phyloP scores from a whole-genome alignment of 768 basidiomycete species.

The Serendipita sp. region DNA sequence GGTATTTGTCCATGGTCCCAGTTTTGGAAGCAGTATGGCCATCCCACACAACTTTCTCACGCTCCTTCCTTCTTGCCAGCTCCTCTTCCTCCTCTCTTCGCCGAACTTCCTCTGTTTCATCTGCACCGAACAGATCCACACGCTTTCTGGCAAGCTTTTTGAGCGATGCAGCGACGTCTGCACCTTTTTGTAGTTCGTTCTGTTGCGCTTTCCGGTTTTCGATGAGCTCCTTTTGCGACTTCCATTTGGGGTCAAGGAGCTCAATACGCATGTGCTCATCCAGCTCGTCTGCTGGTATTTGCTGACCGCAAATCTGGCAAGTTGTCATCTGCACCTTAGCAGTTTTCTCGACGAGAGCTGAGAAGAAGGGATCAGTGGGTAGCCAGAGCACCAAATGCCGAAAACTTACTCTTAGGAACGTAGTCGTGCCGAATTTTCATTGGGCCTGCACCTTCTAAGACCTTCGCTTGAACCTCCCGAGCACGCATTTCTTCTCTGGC shows the following conservation, averaged over 20 bases:
- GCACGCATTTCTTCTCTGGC: slow-evolving; percentile 59
- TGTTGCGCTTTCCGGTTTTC: slow-evolving; percentile 85
- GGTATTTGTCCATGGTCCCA: slow-evolving; percentile 83
- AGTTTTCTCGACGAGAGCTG: slow-evolving; percentile 48
- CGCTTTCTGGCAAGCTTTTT: slow-evolving; percentile 88
- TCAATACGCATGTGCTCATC: slow-evolving; percentile 99
- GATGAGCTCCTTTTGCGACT: slow-evolving; percentile 78
- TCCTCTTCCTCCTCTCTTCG: slow-evolving; percentile 80
- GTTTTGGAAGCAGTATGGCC: slow-evolving; percentile 93
- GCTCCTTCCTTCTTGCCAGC: slow-evolving; percentile 62
- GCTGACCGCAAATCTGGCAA: slow-evolving; percentile 89
- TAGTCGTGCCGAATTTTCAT: slow-evolving; percentile 97
- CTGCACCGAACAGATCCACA: slow-evolving; percentile 93
- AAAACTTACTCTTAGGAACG: slow-evolving; percentile 68
- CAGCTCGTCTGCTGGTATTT: slow-evolving; percentile 88
- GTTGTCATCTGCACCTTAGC: slow-evolving; percentile 62
- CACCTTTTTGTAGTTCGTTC: slow-evolving; percentile 74
- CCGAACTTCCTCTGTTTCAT: slow-evolving; percentile 80
- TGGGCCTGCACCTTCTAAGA: slow-evolving; percentile 54
- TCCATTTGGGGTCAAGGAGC: slow-evolving; percentile 93
- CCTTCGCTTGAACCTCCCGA: slow-evolving; percentile 63
- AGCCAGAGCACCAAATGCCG: slow-evolving; percentile 9
- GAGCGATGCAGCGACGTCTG: slow-evolving; percentile 87
- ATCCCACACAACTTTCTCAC: slow-evolving; percentile 96
- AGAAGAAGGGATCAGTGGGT: slow-evolving; percentile 9